Evolutionary conservation across 257 asterid species (phyloP).

Genomic region (Rehmannia glutinosa): DNA sequence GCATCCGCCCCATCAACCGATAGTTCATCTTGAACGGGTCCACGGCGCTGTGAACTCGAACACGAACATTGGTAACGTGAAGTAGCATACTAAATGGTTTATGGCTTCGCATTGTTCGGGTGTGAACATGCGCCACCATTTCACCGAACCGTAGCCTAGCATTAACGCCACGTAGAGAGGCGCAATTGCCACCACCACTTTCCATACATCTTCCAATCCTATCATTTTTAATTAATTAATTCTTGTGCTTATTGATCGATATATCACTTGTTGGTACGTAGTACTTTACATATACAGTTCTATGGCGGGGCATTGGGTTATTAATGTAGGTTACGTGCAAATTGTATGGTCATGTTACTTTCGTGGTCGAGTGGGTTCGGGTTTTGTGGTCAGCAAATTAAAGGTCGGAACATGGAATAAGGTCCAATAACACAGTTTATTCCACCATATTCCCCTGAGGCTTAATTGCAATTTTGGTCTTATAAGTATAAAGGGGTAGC

Average conservation of each 20-base stretch:
- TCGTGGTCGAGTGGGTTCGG: not conserved
- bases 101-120: constrained; percentile 49
- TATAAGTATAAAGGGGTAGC: no score
- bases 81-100: constrained; percentile 37
- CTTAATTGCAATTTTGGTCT: no score
- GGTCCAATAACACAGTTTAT: not conserved
- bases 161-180: constrained; percentile 54
- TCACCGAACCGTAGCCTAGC: constrained; percentile 51
- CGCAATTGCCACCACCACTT: constrained; percentile 45
- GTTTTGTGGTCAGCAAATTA: not conserved
- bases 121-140: constrained; percentile 55
- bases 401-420: not conserved
- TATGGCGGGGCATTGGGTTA: no score
- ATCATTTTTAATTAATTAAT: constrained; percentile 33
- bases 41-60: constrained; percentile 48
- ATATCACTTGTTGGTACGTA: no score
- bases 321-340: no score
- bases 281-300: no score
- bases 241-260: no score
- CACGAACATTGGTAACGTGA: constrained; percentile 52
- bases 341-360: not conserved
- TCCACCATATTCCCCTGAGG: not conserved
- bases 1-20: constrained; percentile 47
- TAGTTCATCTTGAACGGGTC: constrained; percentile 63
- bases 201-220: constrained; percentile 50